Percentiles rank a stretch among this genome's conserved stretches.
These are phyloP conservation scores for Penicillium angulare DNA, from an alignment of 495 filamentous ascomycete species.

Conservation along the genomic window DNA sequence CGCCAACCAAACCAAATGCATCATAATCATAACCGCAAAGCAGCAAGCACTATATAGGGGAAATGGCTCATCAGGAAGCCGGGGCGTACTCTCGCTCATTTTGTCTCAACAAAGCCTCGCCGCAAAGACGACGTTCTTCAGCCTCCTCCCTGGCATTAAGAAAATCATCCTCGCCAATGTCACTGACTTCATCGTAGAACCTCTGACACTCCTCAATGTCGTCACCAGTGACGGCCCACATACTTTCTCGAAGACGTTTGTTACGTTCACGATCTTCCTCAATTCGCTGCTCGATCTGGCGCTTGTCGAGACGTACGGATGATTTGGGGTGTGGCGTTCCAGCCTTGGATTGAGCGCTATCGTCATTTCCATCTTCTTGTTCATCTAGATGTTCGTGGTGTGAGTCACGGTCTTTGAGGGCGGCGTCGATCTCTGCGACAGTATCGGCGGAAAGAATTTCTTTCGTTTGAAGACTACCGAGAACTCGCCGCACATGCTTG, in stretches of 20 bases:
- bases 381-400: conserved; percentile 43
- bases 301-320: conserved; percentile 66
- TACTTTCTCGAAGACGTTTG: conserved; percentile 82
- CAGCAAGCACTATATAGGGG: background rate
- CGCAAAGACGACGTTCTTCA: conserved; percentile 47
- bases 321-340: conserved; percentile 33
- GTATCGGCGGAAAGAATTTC: conserved; percentile 63
- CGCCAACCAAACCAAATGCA: too few relatives aligned
- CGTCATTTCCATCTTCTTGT: conserved; percentile 29
- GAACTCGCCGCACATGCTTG: conserved; percentile 82
- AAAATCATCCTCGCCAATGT: conserved; percentile 81
- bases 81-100: background rate
- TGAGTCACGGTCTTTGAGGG: conserved; percentile 70
- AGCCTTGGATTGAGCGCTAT: conserved; percentile 23
- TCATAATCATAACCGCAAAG: background rate
- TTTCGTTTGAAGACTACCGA: conserved; percentile 67
- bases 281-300: conserved; percentile 89
- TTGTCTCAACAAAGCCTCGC: background rate
- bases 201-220: conserved; percentile 63
- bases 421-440: conserved; percentile 74
- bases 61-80: background rate
- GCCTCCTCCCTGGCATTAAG: conserved; percentile 70
- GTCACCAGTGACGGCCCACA: conserved; percentile 74
- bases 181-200: conserved; percentile 77
- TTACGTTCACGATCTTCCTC: conserved; percentile 96